A percentile compares a stretch with the other conserved stretches of the same genome.
phyloP scores from a whole-genome alignment of 495 filamentous ascomycete species.

The Talaromyces adpressus region DNA sequence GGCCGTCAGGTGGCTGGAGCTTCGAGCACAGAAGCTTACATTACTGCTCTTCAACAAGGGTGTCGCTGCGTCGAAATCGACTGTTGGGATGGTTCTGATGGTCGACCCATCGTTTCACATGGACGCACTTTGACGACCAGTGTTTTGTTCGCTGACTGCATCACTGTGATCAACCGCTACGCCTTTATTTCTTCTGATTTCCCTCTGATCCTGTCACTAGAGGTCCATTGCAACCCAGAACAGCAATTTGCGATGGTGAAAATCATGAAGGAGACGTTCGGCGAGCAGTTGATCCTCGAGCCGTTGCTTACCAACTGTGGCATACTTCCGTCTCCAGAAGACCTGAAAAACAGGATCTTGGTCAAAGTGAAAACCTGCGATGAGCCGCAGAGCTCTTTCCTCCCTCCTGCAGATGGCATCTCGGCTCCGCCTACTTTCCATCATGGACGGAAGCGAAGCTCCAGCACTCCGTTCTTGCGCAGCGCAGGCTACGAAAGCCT shows the following conservation, averaged over 20 bases:
- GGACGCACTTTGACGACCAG: conserved; percentile 82
- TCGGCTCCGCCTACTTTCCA: conserved; percentile 31
- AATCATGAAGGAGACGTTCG: conserved; percentile 79
- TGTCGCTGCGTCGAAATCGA: conserved; percentile 96
- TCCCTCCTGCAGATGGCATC: conserved; percentile 27
- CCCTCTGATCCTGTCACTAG: conserved; percentile 87
- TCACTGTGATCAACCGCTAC: conserved; percentile 87
- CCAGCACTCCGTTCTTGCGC: conserved; percentile 67
- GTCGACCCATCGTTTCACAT: conserved; percentile 80
- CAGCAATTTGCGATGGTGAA: conserved; percentile 87
- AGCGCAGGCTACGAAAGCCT: conserved; percentile 48
- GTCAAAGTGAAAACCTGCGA: conserved; percentile 84
- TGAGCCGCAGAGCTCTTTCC: conserved; percentile 20
- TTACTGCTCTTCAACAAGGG: conserved; percentile 76
- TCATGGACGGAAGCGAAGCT: conserved; percentile 68
- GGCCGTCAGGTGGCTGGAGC: conserved; percentile 83
- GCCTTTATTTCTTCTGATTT: conserved; percentile 77
- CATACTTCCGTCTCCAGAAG: conserved; percentile 74
- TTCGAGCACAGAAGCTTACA: conserved; percentile 91
- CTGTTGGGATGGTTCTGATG: conserved; percentile 91
- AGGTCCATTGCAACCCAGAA: conserved; percentile 80
- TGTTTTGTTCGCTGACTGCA: conserved; percentile 81
- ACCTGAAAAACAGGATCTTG: conserved; percentile 73
- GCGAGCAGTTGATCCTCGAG: conserved; percentile 66
- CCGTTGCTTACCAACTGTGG: conserved; percentile 59